Conservation (phyloP, 805 yeast genomes). For the Candida insectorum region DNA sequence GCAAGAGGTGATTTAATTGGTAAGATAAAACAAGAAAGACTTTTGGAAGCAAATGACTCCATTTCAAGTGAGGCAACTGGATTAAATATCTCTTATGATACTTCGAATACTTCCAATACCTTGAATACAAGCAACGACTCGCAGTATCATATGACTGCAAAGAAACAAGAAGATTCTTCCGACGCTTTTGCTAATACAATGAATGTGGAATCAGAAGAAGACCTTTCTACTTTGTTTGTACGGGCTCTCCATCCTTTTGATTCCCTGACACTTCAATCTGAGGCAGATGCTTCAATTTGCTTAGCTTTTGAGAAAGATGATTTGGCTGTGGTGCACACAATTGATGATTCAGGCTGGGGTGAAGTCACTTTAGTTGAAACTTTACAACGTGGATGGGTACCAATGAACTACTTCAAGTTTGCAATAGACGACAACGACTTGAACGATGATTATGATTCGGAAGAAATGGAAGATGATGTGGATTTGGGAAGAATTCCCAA, state of each 20-base stretch:
- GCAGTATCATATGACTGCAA: neutral
- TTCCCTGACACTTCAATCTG: slow-evolving; percentile 54
- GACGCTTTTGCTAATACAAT: slow-evolving; percentile 1
- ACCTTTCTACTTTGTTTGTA: slow-evolving; percentile 52
- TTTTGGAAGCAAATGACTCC: neutral
- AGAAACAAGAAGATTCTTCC: neutral
- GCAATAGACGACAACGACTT: slow-evolving; percentile 31
- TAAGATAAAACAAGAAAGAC: slow-evolving; percentile 7
- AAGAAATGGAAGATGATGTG: slow-evolving; percentile 20
- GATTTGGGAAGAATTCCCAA: slow-evolving; percentile 31
- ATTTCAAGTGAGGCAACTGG: slow-evolving; percentile 1
- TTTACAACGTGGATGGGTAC: slow-evolving; percentile 77
- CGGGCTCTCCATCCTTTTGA: slow-evolving; percentile 59
- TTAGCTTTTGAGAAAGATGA: slow-evolving; percentile 68
- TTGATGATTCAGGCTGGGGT: slow-evolving; percentile 85
- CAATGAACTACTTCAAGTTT: slow-evolving; percentile 70
- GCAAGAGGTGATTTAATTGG: slow-evolving; percentile 27
- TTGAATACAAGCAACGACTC: neutral
- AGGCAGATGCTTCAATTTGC: slow-evolving; percentile 69
- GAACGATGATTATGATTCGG: slow-evolving; percentile 18
- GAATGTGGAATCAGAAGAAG: slow-evolving; percentile 24
- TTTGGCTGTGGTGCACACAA: slow-evolving; percentile 71
- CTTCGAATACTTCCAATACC: neutral
- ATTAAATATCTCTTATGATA: slow-evolving; percentile 19
- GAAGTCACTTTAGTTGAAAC: slow-evolving; percentile 70